A percentile compares a stretch with the other conserved stretches of the same genome.
Evolutionary conservation across 495 filamentous ascomycete genomes (phyloP).

Genomic region (Bacidia rubella): DNA sequence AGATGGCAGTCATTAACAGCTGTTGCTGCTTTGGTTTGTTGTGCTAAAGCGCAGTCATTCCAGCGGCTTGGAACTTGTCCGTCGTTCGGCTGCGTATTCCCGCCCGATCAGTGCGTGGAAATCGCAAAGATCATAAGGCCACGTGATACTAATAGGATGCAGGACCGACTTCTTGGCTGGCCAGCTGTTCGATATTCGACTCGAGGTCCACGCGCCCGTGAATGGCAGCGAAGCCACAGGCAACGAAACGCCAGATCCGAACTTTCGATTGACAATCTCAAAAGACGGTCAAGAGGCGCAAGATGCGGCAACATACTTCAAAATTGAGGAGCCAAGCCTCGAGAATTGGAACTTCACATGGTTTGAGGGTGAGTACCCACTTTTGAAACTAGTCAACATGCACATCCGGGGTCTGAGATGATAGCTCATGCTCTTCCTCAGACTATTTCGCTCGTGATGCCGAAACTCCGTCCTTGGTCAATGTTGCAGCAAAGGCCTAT

Average conservation of each 20-base stretch:
- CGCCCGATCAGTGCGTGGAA: slow-evolving; percentile 53
- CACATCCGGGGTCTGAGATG: too few relatives aligned
- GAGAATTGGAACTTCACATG: slow-evolving; percentile 61
- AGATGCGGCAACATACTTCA: slow-evolving; percentile 45
- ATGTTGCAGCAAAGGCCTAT: slow-evolving; percentile 58
- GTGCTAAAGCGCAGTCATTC: slow-evolving; percentile 45
- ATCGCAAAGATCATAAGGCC: background rate
- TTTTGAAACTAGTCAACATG: background rate
- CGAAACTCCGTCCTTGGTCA: slow-evolving; percentile 47
- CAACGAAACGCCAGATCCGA: slow-evolving; percentile 43
- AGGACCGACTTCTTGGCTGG: slow-evolving; percentile 57
- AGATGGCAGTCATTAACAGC: background rate
- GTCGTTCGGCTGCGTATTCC: slow-evolving; percentile 58
- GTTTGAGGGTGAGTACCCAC: slow-evolving; percentile 40
- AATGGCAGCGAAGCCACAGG: slow-evolving; percentile 59
- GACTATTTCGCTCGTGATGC: slow-evolving; percentile 59
- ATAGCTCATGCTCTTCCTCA: too few relatives aligned
- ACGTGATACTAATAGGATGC: background rate
- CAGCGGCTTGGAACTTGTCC: slow-evolving; percentile 59
- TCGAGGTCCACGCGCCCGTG: slow-evolving; percentile 62
- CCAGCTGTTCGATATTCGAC: slow-evolving; percentile 61
- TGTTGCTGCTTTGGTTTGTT: background rate
- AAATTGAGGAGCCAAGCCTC: slow-evolving; percentile 41
- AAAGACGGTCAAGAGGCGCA: slow-evolving; percentile 38
- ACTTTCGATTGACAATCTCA: slow-evolving; percentile 54